A percentile compares a stretch with the other conserved stretches of the same genome.
Evolutionary conservation across 352 stramenopile genomes (phyloP).

Genomic region (Pythium apleroticum): DNA sequence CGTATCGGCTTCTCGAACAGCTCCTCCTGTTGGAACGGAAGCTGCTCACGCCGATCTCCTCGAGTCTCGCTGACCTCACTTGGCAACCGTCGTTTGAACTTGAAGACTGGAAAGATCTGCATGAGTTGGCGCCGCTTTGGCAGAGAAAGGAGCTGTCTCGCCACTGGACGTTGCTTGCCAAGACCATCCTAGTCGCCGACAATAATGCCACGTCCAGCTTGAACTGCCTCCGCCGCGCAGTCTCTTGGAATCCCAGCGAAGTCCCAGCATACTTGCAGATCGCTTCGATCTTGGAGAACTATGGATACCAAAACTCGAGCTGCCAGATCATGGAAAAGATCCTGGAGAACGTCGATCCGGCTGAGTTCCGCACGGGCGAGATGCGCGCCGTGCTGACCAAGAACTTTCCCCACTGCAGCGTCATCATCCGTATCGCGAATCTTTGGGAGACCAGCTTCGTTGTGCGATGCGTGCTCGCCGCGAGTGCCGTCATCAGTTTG

Average conservation of each 20-base stretch:
- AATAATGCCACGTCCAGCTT: constrained; percentile 18
- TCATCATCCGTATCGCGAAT: constrained; percentile 26
- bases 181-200: constrained; percentile 13
- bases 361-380: constrained; percentile 12
- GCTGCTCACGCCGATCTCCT: constrained; percentile 3
- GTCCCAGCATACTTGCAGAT: constrained; percentile 29
- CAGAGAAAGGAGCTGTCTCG: constrained; percentile 14
- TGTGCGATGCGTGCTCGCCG: constrained; percentile 19
- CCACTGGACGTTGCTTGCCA: constrained; percentile 25
- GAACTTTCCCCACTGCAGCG: constrained; percentile 34
- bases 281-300: constrained; percentile 17
- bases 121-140: background rate
- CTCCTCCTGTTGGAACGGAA: constrained; percentile 22
- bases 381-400: constrained; percentile 22
- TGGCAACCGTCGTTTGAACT: constrained; percentile 18
- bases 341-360: constrained; percentile 25
- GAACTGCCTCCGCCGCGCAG: constrained; percentile 33
- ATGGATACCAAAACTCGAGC: constrained; percentile 23
- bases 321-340: constrained; percentile 32
- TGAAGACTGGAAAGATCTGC: background rate
- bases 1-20: background rate
- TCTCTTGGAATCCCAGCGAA: constrained; percentile 27
- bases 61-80: constrained; percentile 10
- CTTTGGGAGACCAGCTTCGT: constrained; percentile 26
- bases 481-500: constrained; percentile 25